Evolutionary conservation across 176 grass and related monocot genomes (phyloP), one percentile per base, ranked within the genome.

Genomic region (Ensete ventricosum): DNA sequence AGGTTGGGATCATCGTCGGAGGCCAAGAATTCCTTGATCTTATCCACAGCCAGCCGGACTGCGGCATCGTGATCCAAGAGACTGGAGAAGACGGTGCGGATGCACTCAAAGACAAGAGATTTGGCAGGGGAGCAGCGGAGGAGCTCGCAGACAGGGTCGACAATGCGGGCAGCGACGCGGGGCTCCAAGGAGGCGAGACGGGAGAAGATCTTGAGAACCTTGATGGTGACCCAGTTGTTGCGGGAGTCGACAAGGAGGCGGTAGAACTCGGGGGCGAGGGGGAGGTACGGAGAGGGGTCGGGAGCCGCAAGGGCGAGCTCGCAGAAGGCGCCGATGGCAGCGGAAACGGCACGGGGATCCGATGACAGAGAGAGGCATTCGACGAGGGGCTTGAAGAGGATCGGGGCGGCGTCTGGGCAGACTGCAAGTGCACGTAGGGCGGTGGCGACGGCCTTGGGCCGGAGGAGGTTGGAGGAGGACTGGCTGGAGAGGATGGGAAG

Each of bases 141-240:
- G 26, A 94, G 89, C 69, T 94, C 84, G 78, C 90, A 94, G 72
- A 94, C 76, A 2, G 95, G 88, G 57, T 98, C 95, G 1, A 83
- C 88, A 51, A 98, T 84, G 14, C 88, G 62, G 53, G 77, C 77
- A 0, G 88, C 88, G 3, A 98, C 88, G 26, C 90, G 88, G 0
- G 95, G 82, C 54, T 98, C 95, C 0, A 91, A 76, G 6, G 90
- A 88, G 43, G 87, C 86, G 22, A 99, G 76, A 1, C 95, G 75
- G 9, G 88, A 76, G 69, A 99, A 89, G 72, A 99, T 82, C 84
- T 99, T 99, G 65, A 99, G 88, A 50, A 87, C 84, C 82, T 99
- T 99, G 76, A 99, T 99, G 78, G 94, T 87, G 26, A 80, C 79
- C 95, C 95, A 98, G 64, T 98, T 98, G 72, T 82, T 91, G 54